phyloP scores from a whole-genome alignment of 2,329 filamentous ascomycete genomes.

The Didymella lethalis region DNA sequence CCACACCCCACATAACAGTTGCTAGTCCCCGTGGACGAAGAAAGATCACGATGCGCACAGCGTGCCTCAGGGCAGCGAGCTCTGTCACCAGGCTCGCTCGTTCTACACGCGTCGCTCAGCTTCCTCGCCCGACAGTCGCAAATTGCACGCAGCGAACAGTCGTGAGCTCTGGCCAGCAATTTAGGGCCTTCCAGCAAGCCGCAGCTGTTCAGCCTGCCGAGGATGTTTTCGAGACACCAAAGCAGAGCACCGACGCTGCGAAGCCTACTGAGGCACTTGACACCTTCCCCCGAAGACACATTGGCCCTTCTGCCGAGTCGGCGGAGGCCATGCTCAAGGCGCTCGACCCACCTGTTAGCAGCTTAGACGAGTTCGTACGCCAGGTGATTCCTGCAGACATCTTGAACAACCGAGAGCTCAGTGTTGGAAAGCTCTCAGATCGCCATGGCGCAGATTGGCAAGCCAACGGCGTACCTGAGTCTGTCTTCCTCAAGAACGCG shows the following conservation, averaged over 20 bases:
- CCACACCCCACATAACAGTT: conserved; percentile 11
- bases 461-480: conserved; percentile 60
- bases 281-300: conserved; percentile 82
- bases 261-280: conserved; percentile 59
- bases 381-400: conserved; percentile 86
- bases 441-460: conserved; percentile 55
- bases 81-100: conserved; percentile 39
- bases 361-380: conserved; percentile 81
- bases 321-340: conserved; percentile 79
- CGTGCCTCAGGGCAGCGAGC: conserved; percentile 44
- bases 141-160: conserved; percentile 28
- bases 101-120: conserved; percentile 30
- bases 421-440: conserved; percentile 55
- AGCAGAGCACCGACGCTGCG: conserved; percentile 28
- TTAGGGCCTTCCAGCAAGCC: conserved; percentile 37
- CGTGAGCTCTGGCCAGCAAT: conserved; percentile 27
- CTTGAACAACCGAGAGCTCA: conserved; percentile 70
- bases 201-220: conserved; percentile 31
- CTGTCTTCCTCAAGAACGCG: conserved; percentile 63
- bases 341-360: conserved; percentile 75
- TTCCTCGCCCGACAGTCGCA: conserved; percentile 33
- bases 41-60: conserved; percentile 39
- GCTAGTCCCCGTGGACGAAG: conserved; percentile 12
- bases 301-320: conserved; percentile 77
- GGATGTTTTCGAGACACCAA: conserved; percentile 42